phyloP scores from a whole-genome alignment of 176 grass and related monocot genomes.

The Zea luxurians region DNA sequence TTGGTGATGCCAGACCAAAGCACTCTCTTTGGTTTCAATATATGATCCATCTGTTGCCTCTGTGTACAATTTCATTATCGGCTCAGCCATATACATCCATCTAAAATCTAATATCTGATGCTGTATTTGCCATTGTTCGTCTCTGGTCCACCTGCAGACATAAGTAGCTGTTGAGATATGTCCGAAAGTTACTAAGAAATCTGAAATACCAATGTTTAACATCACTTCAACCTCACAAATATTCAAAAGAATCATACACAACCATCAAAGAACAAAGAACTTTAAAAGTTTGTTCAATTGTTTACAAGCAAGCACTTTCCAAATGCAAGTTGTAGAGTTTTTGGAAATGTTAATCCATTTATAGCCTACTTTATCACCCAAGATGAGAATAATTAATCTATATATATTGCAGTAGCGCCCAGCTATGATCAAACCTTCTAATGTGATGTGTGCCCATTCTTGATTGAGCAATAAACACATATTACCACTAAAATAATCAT shows the following conservation, averaged over 20 bases:
- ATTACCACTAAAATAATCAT: too few relatives aligned
- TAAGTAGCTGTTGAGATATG: conserved; percentile 12
- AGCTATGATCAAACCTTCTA: too few relatives aligned
- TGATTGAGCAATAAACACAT: too few relatives aligned
- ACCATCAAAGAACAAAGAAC: too few relatives aligned
- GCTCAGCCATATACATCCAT: conserved; percentile 65
- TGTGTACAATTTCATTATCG: conserved; percentile 67
- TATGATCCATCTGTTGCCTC: conserved; percentile 67
- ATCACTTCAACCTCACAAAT: conserved; percentile 7
- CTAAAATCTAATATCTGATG: conserved; percentile 51
- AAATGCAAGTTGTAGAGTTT: too few relatives aligned
- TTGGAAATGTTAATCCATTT: too few relatives aligned
- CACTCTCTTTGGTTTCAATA: conserved; percentile 74
- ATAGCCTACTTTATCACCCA: too few relatives aligned
- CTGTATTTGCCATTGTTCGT: conserved; percentile 56
- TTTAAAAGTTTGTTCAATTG: too few relatives aligned
- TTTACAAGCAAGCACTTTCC: too few relatives aligned
- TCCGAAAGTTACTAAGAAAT: conserved; percentile 19
- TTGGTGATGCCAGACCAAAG: conserved; percentile 72
- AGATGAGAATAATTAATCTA: too few relatives aligned
- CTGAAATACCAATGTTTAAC: neutral
- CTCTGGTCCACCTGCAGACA: conserved; percentile 51
- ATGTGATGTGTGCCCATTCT: too few relatives aligned
- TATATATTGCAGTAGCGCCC: too few relatives aligned
- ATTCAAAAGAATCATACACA: conserved; percentile 13